phyloP scores from a whole-genome alignment of 352 stramenopile genomes.

The Phytophthora chlamydospora region DNA sequence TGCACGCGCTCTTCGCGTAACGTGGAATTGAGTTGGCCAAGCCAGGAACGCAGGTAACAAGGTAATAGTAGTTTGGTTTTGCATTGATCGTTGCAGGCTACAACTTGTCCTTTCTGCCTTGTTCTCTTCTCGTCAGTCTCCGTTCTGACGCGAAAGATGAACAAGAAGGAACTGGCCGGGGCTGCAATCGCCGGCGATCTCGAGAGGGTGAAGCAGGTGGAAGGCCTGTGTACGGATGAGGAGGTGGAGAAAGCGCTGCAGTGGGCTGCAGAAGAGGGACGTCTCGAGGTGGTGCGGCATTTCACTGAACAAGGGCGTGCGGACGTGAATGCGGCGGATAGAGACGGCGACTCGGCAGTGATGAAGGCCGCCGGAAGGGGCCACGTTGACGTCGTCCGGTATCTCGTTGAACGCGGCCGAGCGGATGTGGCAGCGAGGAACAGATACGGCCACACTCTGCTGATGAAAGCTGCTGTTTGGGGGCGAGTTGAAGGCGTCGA shows the following conservation, averaged over 20 bases:
- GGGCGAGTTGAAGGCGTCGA: not conserved
- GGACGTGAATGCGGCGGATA: not conserved
- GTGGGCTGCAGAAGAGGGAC: not conserved
- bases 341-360: not conserved
- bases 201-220: no score
- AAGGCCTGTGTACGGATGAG: not conserved
- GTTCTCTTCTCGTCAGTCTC: no score
- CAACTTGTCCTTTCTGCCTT: no score
- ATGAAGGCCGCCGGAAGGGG: not conserved
- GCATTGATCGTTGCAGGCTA: no score
- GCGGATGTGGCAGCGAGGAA: not conserved
- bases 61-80: constrained; percentile 24
- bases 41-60: constrained; percentile 5
- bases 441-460: not conserved
- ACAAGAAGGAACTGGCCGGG: no score
- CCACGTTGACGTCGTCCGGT: not conserved
- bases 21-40: constrained; percentile 9
- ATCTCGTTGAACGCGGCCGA: not conserved
- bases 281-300: constrained; percentile 4
- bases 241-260: not conserved
- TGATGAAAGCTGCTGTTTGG: not conserved
- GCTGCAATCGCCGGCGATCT: no score
- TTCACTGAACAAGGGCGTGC: not conserved
- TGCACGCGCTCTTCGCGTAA: constrained; percentile 73
- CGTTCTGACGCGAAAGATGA: no score